These are phyloP conservation scores for Daldinia bambusicola DNA, from an alignment of 495 filamentous ascomycete genomes.

Conservation along the genomic window DNA sequence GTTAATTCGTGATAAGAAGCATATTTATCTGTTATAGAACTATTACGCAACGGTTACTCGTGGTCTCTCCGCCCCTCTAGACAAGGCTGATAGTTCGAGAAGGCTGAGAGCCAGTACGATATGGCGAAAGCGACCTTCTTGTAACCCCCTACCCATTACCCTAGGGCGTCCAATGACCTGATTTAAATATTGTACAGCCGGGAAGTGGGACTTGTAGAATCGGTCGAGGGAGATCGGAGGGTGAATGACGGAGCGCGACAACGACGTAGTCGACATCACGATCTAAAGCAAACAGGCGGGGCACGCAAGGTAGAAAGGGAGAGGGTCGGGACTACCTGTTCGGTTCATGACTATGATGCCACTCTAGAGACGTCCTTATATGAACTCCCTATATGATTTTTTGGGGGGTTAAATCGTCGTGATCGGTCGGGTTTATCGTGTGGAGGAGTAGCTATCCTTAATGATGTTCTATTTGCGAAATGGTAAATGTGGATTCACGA, in stretches of 20 bases:
- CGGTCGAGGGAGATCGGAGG: conserved; percentile 15
- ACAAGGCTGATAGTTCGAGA: conserved; percentile 32
- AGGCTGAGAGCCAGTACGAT: conserved; percentile 32
- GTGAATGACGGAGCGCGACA: conserved; percentile 17
- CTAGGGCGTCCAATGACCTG: conserved; percentile 11
- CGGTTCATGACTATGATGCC: conserved; percentile 62
- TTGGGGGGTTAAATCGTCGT: conserved; percentile 22
- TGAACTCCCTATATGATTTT: conserved; percentile 17
- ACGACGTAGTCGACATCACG: conserved; percentile 40
- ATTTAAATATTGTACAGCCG: conserved; percentile 8
- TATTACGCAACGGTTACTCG: conserved; percentile 12
- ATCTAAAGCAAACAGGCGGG: conserved; percentile 47
- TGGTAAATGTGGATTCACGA: conserved; percentile 32
- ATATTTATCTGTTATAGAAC: conserved; percentile 17
- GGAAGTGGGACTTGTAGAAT: conserved; percentile 8
- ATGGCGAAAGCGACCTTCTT: neutral
- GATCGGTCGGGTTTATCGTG: conserved; percentile 16
- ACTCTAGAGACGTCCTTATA: conserved; percentile 21
- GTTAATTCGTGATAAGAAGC: conserved; percentile 4
- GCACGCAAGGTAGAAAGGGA: conserved; percentile 47
- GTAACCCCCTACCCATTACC: neutral
- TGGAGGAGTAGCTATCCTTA: conserved; percentile 11
- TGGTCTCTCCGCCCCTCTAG: conserved; percentile 12
- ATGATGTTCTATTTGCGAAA: conserved; percentile 37
- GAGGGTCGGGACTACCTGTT: conserved; percentile 61